phyloP scores from a whole-genome alignment of 1,284 basidiomycete species.

The Moesziomyces parantarcticus region DNA sequence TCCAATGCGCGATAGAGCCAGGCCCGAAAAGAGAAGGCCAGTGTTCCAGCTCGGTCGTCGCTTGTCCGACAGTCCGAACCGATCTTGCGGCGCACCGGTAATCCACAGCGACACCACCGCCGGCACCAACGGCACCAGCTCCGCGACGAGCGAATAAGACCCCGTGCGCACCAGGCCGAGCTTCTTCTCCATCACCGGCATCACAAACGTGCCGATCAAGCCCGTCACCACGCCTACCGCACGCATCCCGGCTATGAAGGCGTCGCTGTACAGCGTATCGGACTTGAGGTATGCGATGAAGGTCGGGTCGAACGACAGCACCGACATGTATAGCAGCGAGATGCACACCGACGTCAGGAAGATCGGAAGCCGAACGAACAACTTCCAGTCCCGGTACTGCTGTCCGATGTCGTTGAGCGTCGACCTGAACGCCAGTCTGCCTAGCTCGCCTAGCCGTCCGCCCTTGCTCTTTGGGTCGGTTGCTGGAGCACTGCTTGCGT shows the following conservation, averaged over 20 bases:
- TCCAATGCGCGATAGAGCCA: slow-evolving; percentile 72
- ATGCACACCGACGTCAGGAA: slow-evolving; percentile 70
- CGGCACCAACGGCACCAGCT: slow-evolving; percentile 46
- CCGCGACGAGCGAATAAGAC: slow-evolving; percentile 61
- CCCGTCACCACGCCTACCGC: slow-evolving; percentile 71
- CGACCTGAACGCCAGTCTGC: not conserved
- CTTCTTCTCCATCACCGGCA: slow-evolving; percentile 69
- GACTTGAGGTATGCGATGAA: slow-evolving; percentile 63
- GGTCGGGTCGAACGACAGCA: slow-evolving; percentile 67
- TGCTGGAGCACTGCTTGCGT: not conserved
- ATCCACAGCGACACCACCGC: slow-evolving; percentile 49
- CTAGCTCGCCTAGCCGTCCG: not conserved
- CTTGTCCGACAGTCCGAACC: slow-evolving; percentile 33
- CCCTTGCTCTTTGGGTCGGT: not conserved
- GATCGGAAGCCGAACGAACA: slow-evolving; percentile 71
- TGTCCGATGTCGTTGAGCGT: slow-evolving; percentile 19
- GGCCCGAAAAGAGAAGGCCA: slow-evolving; percentile 65
- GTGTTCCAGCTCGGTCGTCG: slow-evolving; percentile 53
- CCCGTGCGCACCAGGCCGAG: slow-evolving; percentile 72
- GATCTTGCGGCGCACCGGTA: slow-evolving; percentile 26
- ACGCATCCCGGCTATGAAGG: slow-evolving; percentile 74
- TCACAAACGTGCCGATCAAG: slow-evolving; percentile 71
- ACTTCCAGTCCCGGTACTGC: slow-evolving; percentile 69
- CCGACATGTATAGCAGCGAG: slow-evolving; percentile 72
- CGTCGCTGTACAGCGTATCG: slow-evolving; percentile 68